Evolutionary conservation across 2,329 filamentous ascomycete species (phyloP), one percentile per base, ranked within the genome.

Genomic region (Fusarium sp.): DNA sequence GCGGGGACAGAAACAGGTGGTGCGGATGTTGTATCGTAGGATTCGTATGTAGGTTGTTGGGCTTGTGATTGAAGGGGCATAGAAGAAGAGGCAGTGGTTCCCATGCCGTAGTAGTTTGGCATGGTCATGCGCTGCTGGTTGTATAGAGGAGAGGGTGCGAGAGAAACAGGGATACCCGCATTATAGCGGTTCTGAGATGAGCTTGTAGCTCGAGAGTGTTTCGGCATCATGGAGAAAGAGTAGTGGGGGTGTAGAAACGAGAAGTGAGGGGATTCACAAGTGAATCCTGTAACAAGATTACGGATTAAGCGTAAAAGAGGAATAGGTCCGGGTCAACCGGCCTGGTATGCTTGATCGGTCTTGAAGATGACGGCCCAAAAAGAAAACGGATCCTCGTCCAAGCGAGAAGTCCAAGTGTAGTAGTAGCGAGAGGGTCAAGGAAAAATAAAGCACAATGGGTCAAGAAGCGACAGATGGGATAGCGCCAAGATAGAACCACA

Each of bases 121-220:
- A 86, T 78, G 44, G 82, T 62, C 68, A 83, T 80, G 57, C 83
- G 83, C n/a, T 81, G 80, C 74, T 80, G 81, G 68, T 79, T 81
- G 72, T 84, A 84, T 73, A 85, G 80, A 65, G 83, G 78, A 29
- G 84, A 79, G 10, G 84, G 80, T 41, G 81, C 83, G 38, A 86
- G 79, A 49, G 83, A 81, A 33, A 82, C 78, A 7, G 82, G 79
- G 72, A 86, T 55, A 46, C 63, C 61, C 29, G 78, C 77, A 38
- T 75, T 68, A 68, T 81, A 81, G 60, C 75, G 75, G 55, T 74
- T 75, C 47, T 79, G 78, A 17, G 77, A 70, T 53, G 62, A 74
- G 76, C 82, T 85, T 47, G 82, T 78, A 62, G 80, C 80, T 66
- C 83, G 81, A 13, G 79, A 80, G 73, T 86, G 83, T 76, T 84